Percentiles rank a stretch among this genome's conserved stretches.
These are phyloP conservation scores for Xylaria sp. DNA, from an alignment of 2,329 filamentous ascomycete species.

Conservation along the genomic window DNA sequence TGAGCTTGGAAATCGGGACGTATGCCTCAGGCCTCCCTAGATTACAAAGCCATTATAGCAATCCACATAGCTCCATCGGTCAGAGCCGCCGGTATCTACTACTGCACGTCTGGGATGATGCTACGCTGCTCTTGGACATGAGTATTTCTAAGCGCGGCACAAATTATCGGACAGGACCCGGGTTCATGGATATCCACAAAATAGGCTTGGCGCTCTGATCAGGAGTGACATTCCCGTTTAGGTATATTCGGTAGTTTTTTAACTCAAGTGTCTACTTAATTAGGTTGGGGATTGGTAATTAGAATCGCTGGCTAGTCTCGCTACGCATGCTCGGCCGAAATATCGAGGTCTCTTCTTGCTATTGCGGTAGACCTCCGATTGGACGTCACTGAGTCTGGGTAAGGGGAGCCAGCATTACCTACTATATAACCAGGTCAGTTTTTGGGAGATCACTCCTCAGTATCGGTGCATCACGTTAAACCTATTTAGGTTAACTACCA, in stretches of 20 bases:
- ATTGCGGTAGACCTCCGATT: background rate
- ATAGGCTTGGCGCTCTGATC: background rate
- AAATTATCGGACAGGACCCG: background rate
- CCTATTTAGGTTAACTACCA: no score
- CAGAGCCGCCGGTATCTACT: no score
- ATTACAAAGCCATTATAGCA: slow-evolving; percentile 21
- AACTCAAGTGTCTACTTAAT: no score
- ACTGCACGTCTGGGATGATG: background rate
- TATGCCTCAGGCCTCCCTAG: background rate
- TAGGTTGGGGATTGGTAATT: background rate
- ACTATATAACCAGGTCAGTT: background rate
- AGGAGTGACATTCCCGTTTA: background rate
- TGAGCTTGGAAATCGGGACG: background rate
- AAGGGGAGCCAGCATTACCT: background rate
- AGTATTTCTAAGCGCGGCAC: slow-evolving; percentile 21
- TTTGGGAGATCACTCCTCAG: no score
- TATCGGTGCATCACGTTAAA: no score
- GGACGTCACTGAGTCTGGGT: background rate
- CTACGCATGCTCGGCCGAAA: background rate
- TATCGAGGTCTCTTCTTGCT: background rate
- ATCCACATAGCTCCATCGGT: background rate
- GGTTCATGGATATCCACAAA: background rate
- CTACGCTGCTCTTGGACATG: background rate
- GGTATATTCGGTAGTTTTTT: background rate
- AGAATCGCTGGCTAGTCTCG: no score